These are phyloP conservation scores for Epichloe festucae DNA, from an alignment of 2,329 filamentous ascomycete species.

Conservation along the genomic window DNA sequence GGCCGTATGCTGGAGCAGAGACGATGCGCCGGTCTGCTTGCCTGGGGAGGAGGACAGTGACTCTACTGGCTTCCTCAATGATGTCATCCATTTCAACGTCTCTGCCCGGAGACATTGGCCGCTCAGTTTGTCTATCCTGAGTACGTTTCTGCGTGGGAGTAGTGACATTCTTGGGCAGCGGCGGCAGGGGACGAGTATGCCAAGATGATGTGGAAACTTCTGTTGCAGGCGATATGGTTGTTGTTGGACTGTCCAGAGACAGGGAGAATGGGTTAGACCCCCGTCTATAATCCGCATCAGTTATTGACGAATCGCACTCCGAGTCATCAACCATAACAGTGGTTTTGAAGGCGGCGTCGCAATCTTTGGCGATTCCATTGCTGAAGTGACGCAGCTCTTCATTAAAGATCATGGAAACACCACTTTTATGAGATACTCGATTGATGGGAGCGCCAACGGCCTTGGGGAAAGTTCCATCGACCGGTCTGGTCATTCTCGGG, in stretches of 20 bases:
- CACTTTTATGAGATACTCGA: constrained; percentile 8
- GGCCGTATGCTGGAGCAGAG: constrained; percentile 37
- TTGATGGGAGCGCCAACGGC: constrained; percentile 10
- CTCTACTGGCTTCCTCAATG: constrained; percentile 15
- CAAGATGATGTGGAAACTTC: constrained; percentile 25
- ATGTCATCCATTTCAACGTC: constrained; percentile 10
- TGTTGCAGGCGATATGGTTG: constrained; percentile 14
- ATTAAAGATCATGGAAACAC: constrained; percentile 31
- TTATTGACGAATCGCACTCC: constrained; percentile 18
- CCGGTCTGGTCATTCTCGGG: constrained; percentile 16
- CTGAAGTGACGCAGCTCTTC: constrained; percentile 79
- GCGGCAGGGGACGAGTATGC: constrained; percentile 38
- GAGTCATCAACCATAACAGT: constrained; percentile 32
- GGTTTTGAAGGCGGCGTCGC: constrained; percentile 83
- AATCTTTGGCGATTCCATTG: constrained; percentile 73
- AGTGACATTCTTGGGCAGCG: constrained; percentile 26
- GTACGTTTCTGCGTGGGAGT: constrained; percentile 10
- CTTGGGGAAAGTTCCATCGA: constrained; percentile 15
- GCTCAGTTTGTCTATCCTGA: constrained; percentile 10
- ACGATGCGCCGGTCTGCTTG: constrained; percentile 32
- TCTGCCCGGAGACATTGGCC: constrained; percentile 14
- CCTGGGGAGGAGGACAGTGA: constrained; percentile 19
- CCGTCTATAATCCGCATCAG: constrained; percentile 19
- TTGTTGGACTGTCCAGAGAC: constrained; percentile 21
- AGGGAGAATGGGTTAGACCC: constrained; percentile 31